phyloP scores from a whole-genome alignment of 768 basidiomycete species.

The Kwoniella pini region DNA sequence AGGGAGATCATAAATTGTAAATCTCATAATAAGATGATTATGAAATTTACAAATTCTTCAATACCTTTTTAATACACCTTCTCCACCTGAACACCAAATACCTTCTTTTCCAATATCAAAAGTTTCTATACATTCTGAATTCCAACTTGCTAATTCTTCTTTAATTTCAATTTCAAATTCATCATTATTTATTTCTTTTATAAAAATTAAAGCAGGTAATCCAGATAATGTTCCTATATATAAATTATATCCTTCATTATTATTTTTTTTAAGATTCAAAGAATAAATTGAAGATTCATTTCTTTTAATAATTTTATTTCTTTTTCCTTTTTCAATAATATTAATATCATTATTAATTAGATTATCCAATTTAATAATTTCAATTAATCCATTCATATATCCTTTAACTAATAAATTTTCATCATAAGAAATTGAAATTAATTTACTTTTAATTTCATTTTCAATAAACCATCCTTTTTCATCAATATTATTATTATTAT shows the following conservation, averaged over 20 bases:
- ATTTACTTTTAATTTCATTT: constrained; percentile 27
- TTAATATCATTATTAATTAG: constrained; percentile 35
- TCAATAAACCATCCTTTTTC: constrained; percentile 8
- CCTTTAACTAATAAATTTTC: constrained; percentile 64
- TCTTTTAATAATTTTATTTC: constrained; percentile 31
- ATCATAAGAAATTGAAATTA: constrained; percentile 61
- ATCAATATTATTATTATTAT: too few species aligned
- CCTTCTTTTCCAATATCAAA: constrained; percentile 25
- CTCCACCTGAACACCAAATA: constrained; percentile 52
- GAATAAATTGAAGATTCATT: constrained; percentile 43
- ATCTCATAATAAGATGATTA: too few species aligned
- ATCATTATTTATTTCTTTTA: constrained; percentile 17
- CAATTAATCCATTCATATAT: constrained; percentile 61
- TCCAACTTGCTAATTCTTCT: constrained; percentile 54
- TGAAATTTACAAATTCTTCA: neutral
- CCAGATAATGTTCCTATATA: constrained; percentile 48
- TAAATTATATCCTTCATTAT: constrained; percentile 21
- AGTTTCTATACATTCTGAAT: constrained; percentile 43
- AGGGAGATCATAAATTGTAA: too few species aligned
- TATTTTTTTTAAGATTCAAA: neutral
- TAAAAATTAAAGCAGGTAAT: constrained; percentile 36
- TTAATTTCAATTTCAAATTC: constrained; percentile 20
- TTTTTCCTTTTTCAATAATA: neutral
- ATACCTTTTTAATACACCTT: constrained; percentile 42
- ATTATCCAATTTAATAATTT: constrained; percentile 62